Base-by-base conservation (phyloP, 495 filamentous ascomycete species). In the Xylaria palmicola region DNA sequence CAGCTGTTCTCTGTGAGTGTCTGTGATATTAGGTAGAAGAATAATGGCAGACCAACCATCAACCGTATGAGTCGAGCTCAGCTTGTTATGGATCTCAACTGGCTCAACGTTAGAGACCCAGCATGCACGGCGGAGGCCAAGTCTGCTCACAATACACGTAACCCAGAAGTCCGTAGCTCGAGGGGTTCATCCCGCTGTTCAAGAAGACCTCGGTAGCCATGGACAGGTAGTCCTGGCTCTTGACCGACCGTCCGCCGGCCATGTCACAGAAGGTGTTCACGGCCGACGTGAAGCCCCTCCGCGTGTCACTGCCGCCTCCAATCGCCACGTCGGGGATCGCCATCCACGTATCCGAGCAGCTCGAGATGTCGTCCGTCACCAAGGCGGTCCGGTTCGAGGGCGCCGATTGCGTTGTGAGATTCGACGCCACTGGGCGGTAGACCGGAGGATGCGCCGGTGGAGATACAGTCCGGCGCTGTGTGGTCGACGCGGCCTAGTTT, bases 21-120 rank as follows among this genome's bases (percentile, higher is more conserved):
- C 15, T 1, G 26, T 30, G 19, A 10, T 54, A 32, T 26, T 32
- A 43, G 30, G n/a, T 10, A 12, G 10, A 10, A 26, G 29, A 26
- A 41, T n/a, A 26, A 41, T n/a, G 48, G 22, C 26, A 7, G 15
- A 63, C 68, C 67, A 19, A 70, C 67, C 58, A 51, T 64, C 60
- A 17, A 72, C 65, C 24, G 59, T 65, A 59, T 72, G 69, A 55
- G 65, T 57, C 15, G 65, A 65, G 45, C 39, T 54, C 40, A 64
- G 41, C 37, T 72, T 72, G 36, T 72, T 72, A 40, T 72, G 69
- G 2, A 72, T 65, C 56, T 72, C 69, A 36, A 72, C 69, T 72
- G 50, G n/a, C 13, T 15, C 13, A 22, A 26, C 9, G n/a, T 49
- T 40, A 43, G 17, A 4, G 40, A 40, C 39, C 4, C 34, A n/a